Evolutionary conservation across 2,329 filamentous ascomycete genomes (phyloP).

Genomic region (Cytospora chrysosperma): DNA sequence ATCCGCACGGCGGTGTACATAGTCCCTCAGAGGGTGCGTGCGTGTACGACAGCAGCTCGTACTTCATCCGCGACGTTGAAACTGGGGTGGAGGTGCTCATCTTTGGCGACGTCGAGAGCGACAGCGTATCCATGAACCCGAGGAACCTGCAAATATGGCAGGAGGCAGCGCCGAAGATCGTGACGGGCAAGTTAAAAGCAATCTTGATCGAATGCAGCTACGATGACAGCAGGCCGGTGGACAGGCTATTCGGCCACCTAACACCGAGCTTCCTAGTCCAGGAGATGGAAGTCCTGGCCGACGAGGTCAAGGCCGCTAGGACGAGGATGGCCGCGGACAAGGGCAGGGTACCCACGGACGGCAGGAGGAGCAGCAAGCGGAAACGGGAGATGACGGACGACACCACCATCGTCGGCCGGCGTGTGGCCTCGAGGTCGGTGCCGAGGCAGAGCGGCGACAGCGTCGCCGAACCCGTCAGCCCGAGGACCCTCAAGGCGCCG

Average conservation of each 20-base stretch:
- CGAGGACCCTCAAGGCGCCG: constrained; percentile 42
- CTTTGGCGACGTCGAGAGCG: constrained; percentile 94
- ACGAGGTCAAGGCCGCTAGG: constrained; percentile 61
- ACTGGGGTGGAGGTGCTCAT: constrained; percentile 80
- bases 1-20: constrained; percentile 7
- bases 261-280: constrained; percentile 79
- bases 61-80: constrained; percentile 78
- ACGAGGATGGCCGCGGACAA: constrained; percentile 32
- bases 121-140: constrained; percentile 77
- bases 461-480: constrained; percentile 47
- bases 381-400: constrained; percentile 54
- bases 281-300: constrained; percentile 72
- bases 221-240: constrained; percentile 74
- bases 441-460: constrained; percentile 26
- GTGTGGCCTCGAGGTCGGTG: constrained; percentile 27
- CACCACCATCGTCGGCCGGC: constrained; percentile 24
- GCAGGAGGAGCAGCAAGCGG: constrained; percentile 55
- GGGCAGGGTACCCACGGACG: constrained; percentile 16
- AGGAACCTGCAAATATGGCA: constrained; percentile 83
- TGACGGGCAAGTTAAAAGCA: constrained; percentile 66
- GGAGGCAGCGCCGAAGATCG: constrained; percentile 84
- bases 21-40: constrained; percentile 53
- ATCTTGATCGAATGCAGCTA: constrained; percentile 98
- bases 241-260: constrained; percentile 83
- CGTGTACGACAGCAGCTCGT: constrained; percentile 86